A percentile compares a stretch with the other conserved stretches of the same genome.
Conservation (phyloP, 345 rosid species). For the Erysimum cheiranthoides region DNA sequence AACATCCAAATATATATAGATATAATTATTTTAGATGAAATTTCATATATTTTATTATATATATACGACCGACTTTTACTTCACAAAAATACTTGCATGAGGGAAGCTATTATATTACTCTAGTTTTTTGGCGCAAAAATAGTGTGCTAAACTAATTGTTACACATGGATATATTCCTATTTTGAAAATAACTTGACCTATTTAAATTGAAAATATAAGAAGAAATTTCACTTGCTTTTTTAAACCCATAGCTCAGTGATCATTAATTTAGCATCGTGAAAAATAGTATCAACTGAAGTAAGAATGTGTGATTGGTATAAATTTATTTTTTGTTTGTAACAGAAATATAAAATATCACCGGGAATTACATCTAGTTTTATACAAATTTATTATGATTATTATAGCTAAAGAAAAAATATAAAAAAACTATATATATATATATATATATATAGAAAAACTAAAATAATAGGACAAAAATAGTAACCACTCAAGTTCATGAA, state of each 20-base stretch:
- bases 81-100: background rate
- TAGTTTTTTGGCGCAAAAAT: too few species aligned
- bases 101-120: background rate
- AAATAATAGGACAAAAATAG: conserved; percentile 28
- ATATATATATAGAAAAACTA: background rate
- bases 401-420: background rate
- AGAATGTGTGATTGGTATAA: background rate
- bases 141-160: too few species aligned
- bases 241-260: too few species aligned
- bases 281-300: background rate
- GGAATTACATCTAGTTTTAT: background rate
- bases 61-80: background rate
- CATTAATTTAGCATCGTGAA: background rate
- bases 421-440: background rate
- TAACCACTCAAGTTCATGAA: conserved; percentile 61
- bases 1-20: too few species aligned
- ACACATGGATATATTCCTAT: background rate
- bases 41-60: too few species aligned
- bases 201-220: background rate
- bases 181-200: background rate
- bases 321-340: background rate
- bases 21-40: too few species aligned
- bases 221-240: too few species aligned
- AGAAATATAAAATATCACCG: background rate
- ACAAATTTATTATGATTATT: background rate